Percentiles rank a stretch among this genome's conserved stretches.
Conservation (phyloP, 805 yeast genomes). For the Hanseniaspora meyeri region DNA sequence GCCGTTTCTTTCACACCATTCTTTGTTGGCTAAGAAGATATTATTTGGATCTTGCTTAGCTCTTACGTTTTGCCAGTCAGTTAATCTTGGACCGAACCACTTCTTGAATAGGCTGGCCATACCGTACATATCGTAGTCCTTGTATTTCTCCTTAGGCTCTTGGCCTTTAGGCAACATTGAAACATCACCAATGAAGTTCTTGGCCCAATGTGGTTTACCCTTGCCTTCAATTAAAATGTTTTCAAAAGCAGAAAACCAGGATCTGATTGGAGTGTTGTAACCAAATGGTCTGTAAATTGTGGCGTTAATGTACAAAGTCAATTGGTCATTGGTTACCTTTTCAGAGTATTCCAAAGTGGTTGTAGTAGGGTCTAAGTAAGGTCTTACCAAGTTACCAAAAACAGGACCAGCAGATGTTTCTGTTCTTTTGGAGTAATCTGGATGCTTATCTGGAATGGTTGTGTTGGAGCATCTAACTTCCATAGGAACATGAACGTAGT, state of each 20-base stretch:
- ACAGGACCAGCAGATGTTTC: slow-evolving; percentile 60
- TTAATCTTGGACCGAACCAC: slow-evolving; percentile 71
- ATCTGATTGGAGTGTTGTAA: slow-evolving; percentile 54
- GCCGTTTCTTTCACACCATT: slow-evolving; percentile 79
- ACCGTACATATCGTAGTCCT: slow-evolving; percentile 68
- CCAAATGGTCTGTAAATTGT: slow-evolving; percentile 94
- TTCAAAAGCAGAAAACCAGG: slow-evolving; percentile 81
- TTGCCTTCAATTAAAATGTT: slow-evolving; percentile 60
- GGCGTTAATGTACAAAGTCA: slow-evolving; percentile 80
- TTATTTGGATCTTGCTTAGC: slow-evolving; percentile 65
- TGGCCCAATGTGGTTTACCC: slow-evolving; percentile 98
- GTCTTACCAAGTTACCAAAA: slow-evolving; percentile 71
- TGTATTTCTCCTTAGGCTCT: slow-evolving; percentile 31
- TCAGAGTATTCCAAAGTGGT: slow-evolving; percentile 38
- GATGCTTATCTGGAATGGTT: slow-evolving; percentile 33
- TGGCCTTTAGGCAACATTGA: slow-evolving; percentile 25
- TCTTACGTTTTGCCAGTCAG: slow-evolving; percentile 50
- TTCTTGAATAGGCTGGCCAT: slow-evolving; percentile 52
- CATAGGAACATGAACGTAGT: slow-evolving; percentile 85
- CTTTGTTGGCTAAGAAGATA: slow-evolving; percentile 61
- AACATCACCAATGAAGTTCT: slow-evolving; percentile 64
- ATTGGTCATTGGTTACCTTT: slow-evolving; percentile 50
- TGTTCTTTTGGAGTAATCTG: slow-evolving; percentile 43
- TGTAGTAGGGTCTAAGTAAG: slow-evolving; percentile 74
- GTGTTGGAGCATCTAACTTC: slow-evolving; percentile 91